A percentile compares a stretch with the other conserved stretches of the same genome.
These are phyloP conservation scores for Xylaria bambusicola DNA, from an alignment of 495 filamentous ascomycete species.

Conservation along the genomic window DNA sequence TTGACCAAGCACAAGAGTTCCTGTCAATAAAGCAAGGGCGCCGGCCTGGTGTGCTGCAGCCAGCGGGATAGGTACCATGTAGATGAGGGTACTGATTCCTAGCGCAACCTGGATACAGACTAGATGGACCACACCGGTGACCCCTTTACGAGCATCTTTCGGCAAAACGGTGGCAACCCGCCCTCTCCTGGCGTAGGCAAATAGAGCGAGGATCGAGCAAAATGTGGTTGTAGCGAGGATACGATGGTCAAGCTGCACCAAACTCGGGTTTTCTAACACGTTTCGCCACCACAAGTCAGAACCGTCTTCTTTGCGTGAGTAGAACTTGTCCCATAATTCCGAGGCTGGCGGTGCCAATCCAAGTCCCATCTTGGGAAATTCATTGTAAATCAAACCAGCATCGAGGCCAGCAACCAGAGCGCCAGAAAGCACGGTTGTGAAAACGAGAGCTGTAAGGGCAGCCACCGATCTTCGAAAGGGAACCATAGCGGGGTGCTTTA, in stretches of 20 bases:
- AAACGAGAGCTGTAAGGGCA: conserved; percentile 75
- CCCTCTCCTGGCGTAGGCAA: conserved; percentile 71
- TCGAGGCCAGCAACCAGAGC: conserved; percentile 93
- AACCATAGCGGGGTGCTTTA: conserved; percentile 66
- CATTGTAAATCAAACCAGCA: conserved; percentile 95
- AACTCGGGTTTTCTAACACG: conserved; percentile 91
- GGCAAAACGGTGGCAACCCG: conserved; percentile 66
- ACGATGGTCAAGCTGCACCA: conserved; percentile 95
- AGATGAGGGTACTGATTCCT: conserved; percentile 86
- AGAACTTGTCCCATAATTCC: conserved; percentile 84
- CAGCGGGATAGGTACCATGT: conserved; percentile 85
- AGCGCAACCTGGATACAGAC: conserved; percentile 79
- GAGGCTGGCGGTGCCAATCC: conserved; percentile 75
- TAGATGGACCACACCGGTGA: conserved; percentile 80
- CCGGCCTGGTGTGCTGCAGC: conserved; percentile 95
- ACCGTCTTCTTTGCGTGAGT: conserved; percentile 72
- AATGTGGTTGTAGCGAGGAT: conserved; percentile 89
- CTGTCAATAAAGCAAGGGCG: conserved; percentile 79
- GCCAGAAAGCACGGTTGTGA: conserved; percentile 88
- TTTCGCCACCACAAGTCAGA: conserved; percentile 94
- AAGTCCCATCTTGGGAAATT: conserved; percentile 92
- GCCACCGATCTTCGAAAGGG: conserved; percentile 72
- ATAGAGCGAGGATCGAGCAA: conserved; percentile 73
- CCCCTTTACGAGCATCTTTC: conserved; percentile 63
- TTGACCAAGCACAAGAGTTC: conserved; percentile 71